Conservation (phyloP, 179 eudicot genomes). For the Beta macrorhiza region DNA sequence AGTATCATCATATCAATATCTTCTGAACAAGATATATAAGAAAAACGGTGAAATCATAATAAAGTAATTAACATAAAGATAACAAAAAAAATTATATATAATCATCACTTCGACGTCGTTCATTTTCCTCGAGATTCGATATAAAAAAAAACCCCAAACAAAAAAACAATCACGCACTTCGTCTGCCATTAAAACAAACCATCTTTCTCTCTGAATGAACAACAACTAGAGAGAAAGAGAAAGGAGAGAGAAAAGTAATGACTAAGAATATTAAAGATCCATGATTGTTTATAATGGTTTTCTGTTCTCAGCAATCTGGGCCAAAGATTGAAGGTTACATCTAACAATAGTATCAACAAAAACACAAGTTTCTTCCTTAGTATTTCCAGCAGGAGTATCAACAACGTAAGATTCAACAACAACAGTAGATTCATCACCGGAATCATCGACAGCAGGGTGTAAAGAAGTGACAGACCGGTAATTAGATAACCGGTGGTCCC, state of each 20-base stretch:
- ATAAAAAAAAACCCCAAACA: not conserved
- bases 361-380: conserved; percentile 65
- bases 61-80: too few relatives aligned
- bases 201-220: not conserved
- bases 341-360: conserved; percentile 67
- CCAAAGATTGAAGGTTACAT: conserved; percentile 66
- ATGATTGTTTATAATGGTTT: not conserved
- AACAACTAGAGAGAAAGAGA: too few relatives aligned
- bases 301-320: conserved; percentile 54
- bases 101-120: not conserved
- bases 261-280: not conserved
- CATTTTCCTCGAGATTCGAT: not conserved
- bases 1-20: not conserved
- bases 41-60: not conserved
- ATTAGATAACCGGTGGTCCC: conserved; percentile 66
- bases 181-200: not conserved
- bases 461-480: conserved; percentile 69
- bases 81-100: not conserved
- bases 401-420: conserved; percentile 80
- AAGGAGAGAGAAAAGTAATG: too few relatives aligned
- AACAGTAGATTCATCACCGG: conserved; percentile 31
- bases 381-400: conserved; percentile 65
- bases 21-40: not conserved
- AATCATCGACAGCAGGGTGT: conserved; percentile 32
- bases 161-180: not conserved